Conservation (phyloP, 2,329 filamentous ascomycete genomes). For the Diaporthe sp. region DNA sequence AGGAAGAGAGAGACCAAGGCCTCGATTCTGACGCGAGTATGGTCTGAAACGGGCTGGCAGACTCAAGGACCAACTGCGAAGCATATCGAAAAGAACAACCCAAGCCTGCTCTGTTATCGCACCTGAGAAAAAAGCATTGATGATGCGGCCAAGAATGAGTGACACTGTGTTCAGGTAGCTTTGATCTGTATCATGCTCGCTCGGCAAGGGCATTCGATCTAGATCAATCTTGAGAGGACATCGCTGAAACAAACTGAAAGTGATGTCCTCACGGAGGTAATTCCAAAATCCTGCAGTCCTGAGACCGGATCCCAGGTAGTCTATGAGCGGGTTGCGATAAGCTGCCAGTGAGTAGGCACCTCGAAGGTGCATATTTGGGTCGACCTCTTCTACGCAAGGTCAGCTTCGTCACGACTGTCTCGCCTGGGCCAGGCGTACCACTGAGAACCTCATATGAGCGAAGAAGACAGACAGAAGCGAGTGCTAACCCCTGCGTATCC, state of each 20-base stretch:
- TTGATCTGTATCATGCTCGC: constrained; percentile 46
- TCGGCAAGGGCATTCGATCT: constrained; percentile 41
- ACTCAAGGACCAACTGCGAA: constrained; percentile 50
- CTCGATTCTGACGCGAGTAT: constrained; percentile 47
- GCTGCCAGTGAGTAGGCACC: constrained; percentile 62
- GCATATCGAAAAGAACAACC: constrained; percentile 43
- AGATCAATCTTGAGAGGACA: constrained; percentile 59
- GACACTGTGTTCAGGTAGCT: constrained; percentile 58
- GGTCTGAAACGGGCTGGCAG: constrained; percentile 52
- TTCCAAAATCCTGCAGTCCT: constrained; percentile 64
- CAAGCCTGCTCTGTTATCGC: constrained; percentile 42
- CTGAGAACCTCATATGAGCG: constrained; percentile 64
- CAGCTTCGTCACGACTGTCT: neutral
- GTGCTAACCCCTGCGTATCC: constrained; percentile 51
- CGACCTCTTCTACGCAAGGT: constrained; percentile 51
- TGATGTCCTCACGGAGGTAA: constrained; percentile 67
- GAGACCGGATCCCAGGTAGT: constrained; percentile 48
- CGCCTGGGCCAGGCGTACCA: constrained; percentile 47
- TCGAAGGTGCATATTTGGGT: constrained; percentile 61
- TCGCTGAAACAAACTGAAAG: constrained; percentile 62
- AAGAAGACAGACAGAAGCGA: constrained; percentile 62
- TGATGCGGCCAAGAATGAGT: constrained; percentile 57
- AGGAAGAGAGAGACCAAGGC: constrained; percentile 49
- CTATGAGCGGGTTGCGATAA: constrained; percentile 43
- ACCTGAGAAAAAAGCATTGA: constrained; percentile 55